Base-by-base conservation (phyloP, 192 early-diverging fungal species). In the Coemansia sp. region DNA sequence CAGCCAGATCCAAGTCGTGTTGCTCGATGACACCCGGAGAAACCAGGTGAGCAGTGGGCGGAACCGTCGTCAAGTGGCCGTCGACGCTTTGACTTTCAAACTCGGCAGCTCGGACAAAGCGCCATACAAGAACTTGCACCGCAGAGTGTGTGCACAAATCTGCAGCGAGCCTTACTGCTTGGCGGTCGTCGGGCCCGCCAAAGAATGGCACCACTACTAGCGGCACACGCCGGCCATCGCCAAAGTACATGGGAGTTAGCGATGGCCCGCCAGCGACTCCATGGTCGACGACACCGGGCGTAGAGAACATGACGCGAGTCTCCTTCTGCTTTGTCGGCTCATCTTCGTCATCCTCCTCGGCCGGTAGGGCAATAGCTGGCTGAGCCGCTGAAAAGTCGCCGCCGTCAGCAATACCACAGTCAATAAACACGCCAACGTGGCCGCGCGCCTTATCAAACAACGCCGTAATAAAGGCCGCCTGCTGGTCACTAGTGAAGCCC, bases 111-210 rank as follows among this genome's bases (percentile, higher is more conserved):
- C 60, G 71, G 40, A 86, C 62, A 19, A 85, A 67, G 45, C 86
- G 81, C 61, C 87, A 70, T 3, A 90, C 73, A 1, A 84, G 73
- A 3, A 90, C 85, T 59, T 80, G 79, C 5, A 84, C 86, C 2
- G 70, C 66, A 7, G 84, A 75, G 44, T 79, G 81, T 14, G 74
- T 76, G 63, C 79, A 81, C 54, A 81, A 70, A 35, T 84, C 63
- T 70, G 79, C 29, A 0, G 81, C 85, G 31, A 94, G 62, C 3
- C 82, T 81, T 31, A 87, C 73, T 0, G 88, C 87, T 37, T 88
- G 87, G 69, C 87, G 84, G 77, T 95, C 93, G 66, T 96, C 94
- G 2, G 69, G 54, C 2, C 89, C 87, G 14, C 93, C 93, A 53
- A 89, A 71, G 70, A 92, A 91, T 16, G 89, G 87, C 21, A 95